phyloP scores from a whole-genome alignment of 352 stramenopile species.

The Phytophthora hybrid region DNA sequence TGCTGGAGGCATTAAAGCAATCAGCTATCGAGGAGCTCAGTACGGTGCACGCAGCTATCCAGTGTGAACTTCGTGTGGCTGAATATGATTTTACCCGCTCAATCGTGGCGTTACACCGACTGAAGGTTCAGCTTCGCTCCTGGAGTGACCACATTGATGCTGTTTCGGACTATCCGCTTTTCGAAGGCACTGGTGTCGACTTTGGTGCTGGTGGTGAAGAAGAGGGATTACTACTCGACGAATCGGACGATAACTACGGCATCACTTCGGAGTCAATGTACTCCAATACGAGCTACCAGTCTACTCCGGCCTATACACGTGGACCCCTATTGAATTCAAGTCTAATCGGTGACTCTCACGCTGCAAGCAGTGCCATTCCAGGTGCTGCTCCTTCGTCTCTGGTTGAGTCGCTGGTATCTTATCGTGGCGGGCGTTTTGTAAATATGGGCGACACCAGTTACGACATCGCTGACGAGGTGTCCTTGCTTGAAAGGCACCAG shows the following conservation, averaged over 20 bases:
- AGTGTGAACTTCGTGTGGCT: constrained; percentile 71
- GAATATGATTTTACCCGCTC: constrained; percentile 85
- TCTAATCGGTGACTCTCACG: constrained; percentile 22
- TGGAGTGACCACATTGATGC: constrained; percentile 87
- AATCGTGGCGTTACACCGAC: constrained; percentile 75
- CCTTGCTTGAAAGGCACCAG: constrained; percentile 39
- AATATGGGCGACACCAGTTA: constrained; percentile 43
- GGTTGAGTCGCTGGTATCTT: constrained; percentile 36
- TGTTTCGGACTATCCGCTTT: constrained; percentile 81
- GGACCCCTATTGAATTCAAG: constrained; percentile 34
- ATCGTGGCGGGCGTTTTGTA: constrained; percentile 36
- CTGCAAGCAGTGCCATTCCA: constrained; percentile 7
- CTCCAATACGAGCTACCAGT: constrained; percentile 67
- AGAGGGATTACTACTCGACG: constrained; percentile 45
- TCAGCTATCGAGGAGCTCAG: constrained; percentile 79
- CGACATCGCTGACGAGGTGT: constrained; percentile 41
- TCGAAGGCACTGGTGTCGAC: constrained; percentile 53
- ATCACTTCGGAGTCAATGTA: constrained; percentile 70
- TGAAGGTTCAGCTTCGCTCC: constrained; percentile 68
- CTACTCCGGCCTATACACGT: constrained; percentile 31
- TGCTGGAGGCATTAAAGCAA: constrained; percentile 73
- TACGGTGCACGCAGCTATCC: constrained; percentile 68
- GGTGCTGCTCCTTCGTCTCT: constrained; percentile 30
- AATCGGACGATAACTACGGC: constrained; percentile 61
- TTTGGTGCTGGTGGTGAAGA: constrained; percentile 54